These are phyloP conservation scores for Barnettozyma botsteinii DNA, from an alignment of 805 yeast species.

Conservation along the genomic window DNA sequence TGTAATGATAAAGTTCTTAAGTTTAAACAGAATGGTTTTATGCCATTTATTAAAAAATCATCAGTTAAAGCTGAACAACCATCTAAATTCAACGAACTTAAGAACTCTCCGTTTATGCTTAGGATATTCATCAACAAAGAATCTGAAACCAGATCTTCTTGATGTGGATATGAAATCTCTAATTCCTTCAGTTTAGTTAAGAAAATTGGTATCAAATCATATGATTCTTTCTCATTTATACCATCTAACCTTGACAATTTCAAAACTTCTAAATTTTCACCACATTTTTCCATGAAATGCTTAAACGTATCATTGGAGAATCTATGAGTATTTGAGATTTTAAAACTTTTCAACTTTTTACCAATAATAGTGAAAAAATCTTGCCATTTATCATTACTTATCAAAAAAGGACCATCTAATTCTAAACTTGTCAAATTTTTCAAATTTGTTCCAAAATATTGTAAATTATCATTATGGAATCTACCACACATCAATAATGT, in stretches of 20 bases:
- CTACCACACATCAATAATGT: constrained; percentile 91
- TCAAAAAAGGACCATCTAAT: constrained; percentile 88
- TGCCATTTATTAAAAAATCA: constrained; percentile 48
- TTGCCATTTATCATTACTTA: constrained; percentile 74
- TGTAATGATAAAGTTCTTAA: constrained; percentile 55
- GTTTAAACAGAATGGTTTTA: constrained; percentile 49
- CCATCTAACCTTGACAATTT: constrained; percentile 71
- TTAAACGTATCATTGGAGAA: constrained; percentile 63
- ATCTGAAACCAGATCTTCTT: constrained; percentile 62
- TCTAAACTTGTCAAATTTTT: constrained; percentile 45
- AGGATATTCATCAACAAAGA: constrained; percentile 57
- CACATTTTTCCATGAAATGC: constrained; percentile 55
- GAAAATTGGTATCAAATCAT: constrained; percentile 61
- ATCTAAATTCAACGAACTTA: constrained; percentile 55
- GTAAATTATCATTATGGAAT: constrained; percentile 68
- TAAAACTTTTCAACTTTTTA: constrained; percentile 48
- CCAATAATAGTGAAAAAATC: constrained; percentile 59
- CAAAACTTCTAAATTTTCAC: constrained; percentile 48
- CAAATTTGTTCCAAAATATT: constrained; percentile 57
- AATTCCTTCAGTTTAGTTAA: constrained; percentile 48
- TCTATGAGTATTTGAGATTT: constrained; percentile 77
- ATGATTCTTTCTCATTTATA: constrained; percentile 48
- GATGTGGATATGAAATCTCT: constrained; percentile 63
- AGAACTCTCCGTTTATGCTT: constrained; percentile 54
- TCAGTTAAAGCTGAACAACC: constrained; percentile 77